These are phyloP conservation scores for Sporothrix euskadiensis DNA, from an alignment of 2,329 filamentous ascomycete species.

Conservation along the genomic window DNA sequence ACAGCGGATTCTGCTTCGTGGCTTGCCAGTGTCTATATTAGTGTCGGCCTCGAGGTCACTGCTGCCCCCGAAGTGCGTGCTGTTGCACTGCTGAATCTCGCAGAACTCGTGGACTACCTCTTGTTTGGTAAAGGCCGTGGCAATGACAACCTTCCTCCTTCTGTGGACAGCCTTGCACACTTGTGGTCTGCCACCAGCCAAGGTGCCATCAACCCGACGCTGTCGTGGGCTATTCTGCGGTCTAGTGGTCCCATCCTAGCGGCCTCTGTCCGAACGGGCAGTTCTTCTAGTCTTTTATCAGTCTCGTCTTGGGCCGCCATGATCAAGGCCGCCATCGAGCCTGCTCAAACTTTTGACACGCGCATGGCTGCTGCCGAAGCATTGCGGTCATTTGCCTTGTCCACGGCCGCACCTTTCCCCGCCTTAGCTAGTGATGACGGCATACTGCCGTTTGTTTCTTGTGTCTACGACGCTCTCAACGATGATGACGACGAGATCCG, in stretches of 20 bases:
- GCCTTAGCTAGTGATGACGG: constrained; percentile 13
- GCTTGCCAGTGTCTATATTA: constrained; percentile 48
- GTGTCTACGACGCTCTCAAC: constrained; percentile 74
- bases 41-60: constrained; percentile 42
- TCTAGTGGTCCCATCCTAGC: constrained; percentile 52
- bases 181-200: constrained; percentile 40
- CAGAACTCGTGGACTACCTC: constrained; percentile 47
- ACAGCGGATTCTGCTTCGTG: constrained; percentile 36
- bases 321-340: constrained; percentile 50
- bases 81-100: constrained; percentile 51
- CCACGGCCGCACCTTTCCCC: not conserved
- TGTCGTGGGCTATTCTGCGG: constrained; percentile 53
- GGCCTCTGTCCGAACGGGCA: constrained; percentile 27
- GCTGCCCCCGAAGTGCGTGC: constrained; percentile 49
- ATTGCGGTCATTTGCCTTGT: constrained; percentile 53
- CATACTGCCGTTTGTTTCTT: constrained; percentile 60
- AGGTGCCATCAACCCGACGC: constrained; percentile 47
- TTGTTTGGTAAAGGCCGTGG: constrained; percentile 30
- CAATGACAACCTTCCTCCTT: constrained; percentile 45
- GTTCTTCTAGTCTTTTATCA: not conserved
- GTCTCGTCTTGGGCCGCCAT: constrained; percentile 51
- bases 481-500: constrained; percentile 93
- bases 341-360: constrained; percentile 63
- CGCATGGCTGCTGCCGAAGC: constrained; percentile 61
- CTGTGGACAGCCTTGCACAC: constrained; percentile 49